A percentile compares a stretch with the other conserved stretches of the same genome.
Conservation (phyloP, 2,329 filamentous ascomycete species). For the Sporothrix phasma region DNA sequence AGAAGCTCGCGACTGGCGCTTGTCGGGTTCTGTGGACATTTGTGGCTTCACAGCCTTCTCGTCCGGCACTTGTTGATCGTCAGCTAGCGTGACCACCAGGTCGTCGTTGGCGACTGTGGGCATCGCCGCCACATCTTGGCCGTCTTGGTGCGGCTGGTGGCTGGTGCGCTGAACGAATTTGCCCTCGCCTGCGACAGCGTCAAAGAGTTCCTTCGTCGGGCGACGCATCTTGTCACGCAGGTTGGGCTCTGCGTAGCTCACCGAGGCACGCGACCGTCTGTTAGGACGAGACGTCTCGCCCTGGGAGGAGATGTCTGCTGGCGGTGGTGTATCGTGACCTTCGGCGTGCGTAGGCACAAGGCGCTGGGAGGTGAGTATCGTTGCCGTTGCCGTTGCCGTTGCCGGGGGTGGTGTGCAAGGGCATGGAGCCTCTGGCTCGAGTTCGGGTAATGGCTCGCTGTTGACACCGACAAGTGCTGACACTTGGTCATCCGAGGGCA, state of each 20-base stretch:
- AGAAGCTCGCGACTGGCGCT: neutral
- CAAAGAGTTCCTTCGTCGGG: conserved; percentile 64
- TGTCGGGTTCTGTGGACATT: conserved; percentile 24
- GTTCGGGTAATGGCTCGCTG: neutral
- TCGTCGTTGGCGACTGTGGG: neutral
- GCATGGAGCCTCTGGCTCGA: neutral
- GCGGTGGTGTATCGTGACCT: conserved; percentile 48
- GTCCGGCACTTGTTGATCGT: neutral
- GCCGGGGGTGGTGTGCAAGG: conserved; percentile 14
- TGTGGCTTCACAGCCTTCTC: conserved; percentile 5
- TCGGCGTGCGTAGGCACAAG: conserved; percentile 24
- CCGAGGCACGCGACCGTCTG: conserved; percentile 54
- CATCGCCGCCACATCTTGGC: neutral
- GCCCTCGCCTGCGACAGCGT: conserved; percentile 60
- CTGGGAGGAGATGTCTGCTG: conserved; percentile 43
- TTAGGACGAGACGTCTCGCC: conserved; percentile 54
- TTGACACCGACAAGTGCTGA: neutral
- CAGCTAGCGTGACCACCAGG: neutral
- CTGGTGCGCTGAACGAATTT: conserved; percentile 33
- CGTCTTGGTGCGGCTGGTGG: neutral
- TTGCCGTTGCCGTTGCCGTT: neutral
- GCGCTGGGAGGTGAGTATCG: conserved; percentile 28
- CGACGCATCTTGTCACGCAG: conserved; percentile 75
- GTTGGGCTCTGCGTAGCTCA: conserved; percentile 78
- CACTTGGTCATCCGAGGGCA: conserved; percentile 13